Evolutionary conservation across 768 basidiomycete species (phyloP).

Genomic region (Boletus subcaerulescens): DNA sequence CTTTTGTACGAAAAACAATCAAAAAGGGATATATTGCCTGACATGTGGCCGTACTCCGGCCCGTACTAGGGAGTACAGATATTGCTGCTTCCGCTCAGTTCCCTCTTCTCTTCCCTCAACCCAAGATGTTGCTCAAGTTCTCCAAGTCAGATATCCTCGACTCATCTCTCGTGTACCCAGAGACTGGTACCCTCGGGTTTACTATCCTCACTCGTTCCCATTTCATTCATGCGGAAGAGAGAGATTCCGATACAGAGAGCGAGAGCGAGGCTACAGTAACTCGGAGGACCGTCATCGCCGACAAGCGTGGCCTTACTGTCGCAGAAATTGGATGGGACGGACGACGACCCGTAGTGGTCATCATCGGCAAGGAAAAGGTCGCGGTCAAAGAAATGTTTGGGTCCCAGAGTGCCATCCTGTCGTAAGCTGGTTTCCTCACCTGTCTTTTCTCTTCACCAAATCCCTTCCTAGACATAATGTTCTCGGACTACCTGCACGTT

Average conservation of each 20-base stretch:
- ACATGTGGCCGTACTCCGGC: background rate
- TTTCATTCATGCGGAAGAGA: constrained; percentile 28
- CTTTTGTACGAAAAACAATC: background rate
- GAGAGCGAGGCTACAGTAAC: constrained; percentile 24
- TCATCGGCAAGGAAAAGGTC: constrained; percentile 49
- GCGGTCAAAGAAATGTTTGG: constrained; percentile 57
- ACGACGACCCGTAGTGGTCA: constrained; percentile 47
- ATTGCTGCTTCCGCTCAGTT: background rate
- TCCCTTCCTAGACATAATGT: constrained; percentile 45
- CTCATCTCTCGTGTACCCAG: constrained; percentile 49
- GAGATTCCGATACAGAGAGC: constrained; percentile 30
- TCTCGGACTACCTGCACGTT: constrained; percentile 60
- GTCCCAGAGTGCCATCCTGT: constrained; percentile 49
- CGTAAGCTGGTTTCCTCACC: constrained; percentile 36
- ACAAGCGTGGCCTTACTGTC: constrained; percentile 39
- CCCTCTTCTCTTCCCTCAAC: background rate
- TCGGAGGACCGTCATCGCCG: constrained; percentile 44
- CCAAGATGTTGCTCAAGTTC: constrained; percentile 56
- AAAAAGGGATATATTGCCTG: background rate
- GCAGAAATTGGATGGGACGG: constrained; percentile 55
- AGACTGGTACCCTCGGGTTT: constrained; percentile 48
- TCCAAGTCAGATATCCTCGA: constrained; percentile 57
- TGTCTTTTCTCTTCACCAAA: background rate
- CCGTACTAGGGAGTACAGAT: no score
- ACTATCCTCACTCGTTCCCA: constrained; percentile 44